phyloP scores from a whole-genome alignment of 1,284 basidiomycete genomes.

The Papiliotrema fonsecae region DNA sequence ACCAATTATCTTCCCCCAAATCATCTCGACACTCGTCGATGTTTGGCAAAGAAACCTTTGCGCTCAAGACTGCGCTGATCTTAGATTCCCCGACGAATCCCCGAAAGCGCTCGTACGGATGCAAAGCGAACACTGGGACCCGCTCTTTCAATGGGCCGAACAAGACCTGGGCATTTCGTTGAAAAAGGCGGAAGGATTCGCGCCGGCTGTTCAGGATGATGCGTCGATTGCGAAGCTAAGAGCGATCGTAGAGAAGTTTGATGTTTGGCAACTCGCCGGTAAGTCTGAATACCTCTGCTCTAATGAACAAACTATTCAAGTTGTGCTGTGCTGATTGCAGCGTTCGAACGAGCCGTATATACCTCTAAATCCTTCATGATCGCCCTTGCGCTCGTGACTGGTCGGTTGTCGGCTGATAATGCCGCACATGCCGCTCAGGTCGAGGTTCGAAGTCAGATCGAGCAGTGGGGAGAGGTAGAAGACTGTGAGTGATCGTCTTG shows the following conservation, averaged over 20 bases:
- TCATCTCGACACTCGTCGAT: too few relatives aligned
- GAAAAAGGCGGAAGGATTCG: slow-evolving; percentile 62
- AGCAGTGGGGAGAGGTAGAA: slow-evolving; percentile 97
- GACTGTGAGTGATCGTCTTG: slow-evolving; percentile 65
- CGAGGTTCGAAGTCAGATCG: slow-evolving; percentile 91
- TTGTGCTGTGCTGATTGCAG: slow-evolving; percentile 48
- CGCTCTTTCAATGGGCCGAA: slow-evolving; percentile 74
- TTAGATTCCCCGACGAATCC: slow-evolving; percentile 75
- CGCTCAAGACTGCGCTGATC: background rate
- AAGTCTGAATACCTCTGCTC: slow-evolving; percentile 31
- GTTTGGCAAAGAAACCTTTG: too few relatives aligned
- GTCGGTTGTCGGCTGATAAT: slow-evolving; percentile 70
- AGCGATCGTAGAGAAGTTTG: slow-evolving; percentile 59
- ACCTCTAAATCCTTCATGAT: slow-evolving; percentile 89
- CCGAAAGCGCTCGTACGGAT: slow-evolving; percentile 71
- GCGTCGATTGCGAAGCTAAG: slow-evolving; percentile 62
- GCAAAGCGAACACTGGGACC: slow-evolving; percentile 86
- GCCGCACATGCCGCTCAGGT: slow-evolving; percentile 79
- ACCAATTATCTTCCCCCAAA: slow-evolving; percentile 5
- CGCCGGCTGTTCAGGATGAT: slow-evolving; percentile 62
- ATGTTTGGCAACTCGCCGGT: slow-evolving; percentile 85
- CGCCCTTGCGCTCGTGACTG: slow-evolving; percentile 74
- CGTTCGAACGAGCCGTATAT: slow-evolving; percentile 87
- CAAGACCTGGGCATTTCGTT: slow-evolving; percentile 64
- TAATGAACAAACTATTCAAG: background rate